These are phyloP conservation scores for Coniosporium apollinis DNA, from an alignment of 495 filamentous ascomycete genomes.

Conservation along the genomic window DNA sequence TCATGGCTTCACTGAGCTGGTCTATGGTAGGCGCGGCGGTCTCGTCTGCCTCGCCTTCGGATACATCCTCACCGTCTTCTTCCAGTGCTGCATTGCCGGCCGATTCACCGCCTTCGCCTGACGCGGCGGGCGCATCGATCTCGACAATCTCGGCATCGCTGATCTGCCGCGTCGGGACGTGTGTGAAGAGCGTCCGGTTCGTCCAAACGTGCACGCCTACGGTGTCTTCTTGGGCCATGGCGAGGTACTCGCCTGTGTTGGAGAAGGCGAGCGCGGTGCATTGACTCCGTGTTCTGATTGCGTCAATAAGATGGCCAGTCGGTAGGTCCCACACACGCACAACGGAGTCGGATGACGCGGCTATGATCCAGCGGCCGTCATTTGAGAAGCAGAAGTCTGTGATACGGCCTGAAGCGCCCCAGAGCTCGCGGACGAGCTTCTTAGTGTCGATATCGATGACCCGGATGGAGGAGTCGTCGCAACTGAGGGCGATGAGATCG, in stretches of 20 bases:
- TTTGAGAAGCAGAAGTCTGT: slow-evolving; percentile 55
- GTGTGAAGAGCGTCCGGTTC: slow-evolving; percentile 76
- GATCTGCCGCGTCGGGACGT: slow-evolving; percentile 67
- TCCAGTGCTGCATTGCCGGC: slow-evolving; percentile 53
- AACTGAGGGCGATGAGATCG: slow-evolving; percentile 78
- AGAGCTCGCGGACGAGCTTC: slow-evolving; percentile 79
- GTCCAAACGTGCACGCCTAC: slow-evolving; percentile 88
- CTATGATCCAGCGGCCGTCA: slow-evolving; percentile 86
- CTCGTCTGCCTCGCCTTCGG: slow-evolving; percentile 28
- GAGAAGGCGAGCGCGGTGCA: slow-evolving; percentile 81
- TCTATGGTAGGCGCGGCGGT: slow-evolving; percentile 36
- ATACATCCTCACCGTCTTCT: slow-evolving; percentile 26
- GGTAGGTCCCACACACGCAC: slow-evolving; percentile 91
- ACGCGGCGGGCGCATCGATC: slow-evolving; percentile 48
- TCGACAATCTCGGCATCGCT: slow-evolving; percentile 52
- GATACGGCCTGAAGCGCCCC: slow-evolving; percentile 24
- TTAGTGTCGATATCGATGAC: slow-evolving; percentile 83
- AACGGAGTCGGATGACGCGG: slow-evolving; percentile 64
- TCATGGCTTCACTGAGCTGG: slow-evolving; percentile 62
- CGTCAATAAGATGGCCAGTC: slow-evolving; percentile 86
- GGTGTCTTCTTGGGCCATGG: slow-evolving; percentile 66
- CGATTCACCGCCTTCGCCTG: slow-evolving; percentile 64
- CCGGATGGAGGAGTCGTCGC: slow-evolving; percentile 75
- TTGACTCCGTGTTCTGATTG: slow-evolving; percentile 53
- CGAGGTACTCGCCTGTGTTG: slow-evolving; percentile 76